Evolutionary conservation across 441 rosid species (phyloP).

Genomic region (Jatropha multifida): DNA sequence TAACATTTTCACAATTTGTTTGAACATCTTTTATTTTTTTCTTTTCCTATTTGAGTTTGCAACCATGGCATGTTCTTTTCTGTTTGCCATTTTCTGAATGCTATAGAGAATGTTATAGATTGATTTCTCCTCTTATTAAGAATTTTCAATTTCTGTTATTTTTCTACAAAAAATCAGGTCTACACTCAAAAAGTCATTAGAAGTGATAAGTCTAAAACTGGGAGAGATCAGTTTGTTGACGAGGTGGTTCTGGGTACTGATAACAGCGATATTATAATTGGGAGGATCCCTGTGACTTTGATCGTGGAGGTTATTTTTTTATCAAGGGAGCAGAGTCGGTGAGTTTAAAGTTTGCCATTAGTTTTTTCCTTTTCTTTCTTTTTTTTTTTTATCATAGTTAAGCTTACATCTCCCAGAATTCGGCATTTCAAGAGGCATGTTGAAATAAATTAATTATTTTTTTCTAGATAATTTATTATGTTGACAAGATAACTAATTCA

Average conservation of each 20-base stretch:
- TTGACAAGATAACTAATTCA: too few species aligned
- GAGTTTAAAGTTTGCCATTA: conserved; percentile 21
- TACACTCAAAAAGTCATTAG: conserved; percentile 42
- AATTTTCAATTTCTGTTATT: neutral
- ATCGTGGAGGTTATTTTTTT: conserved; percentile 84
- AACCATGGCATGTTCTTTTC: too few species aligned
- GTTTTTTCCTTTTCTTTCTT: neutral
- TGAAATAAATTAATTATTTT: too few species aligned
- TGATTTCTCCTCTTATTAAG: neutral
- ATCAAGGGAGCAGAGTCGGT: conserved; percentile 96
- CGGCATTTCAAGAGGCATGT: neutral
- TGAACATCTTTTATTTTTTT: too few species aligned
- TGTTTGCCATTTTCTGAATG: too few species aligned
- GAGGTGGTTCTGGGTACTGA: conserved; percentile 39
- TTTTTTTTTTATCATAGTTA: neutral
- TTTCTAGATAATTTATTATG: too few species aligned
- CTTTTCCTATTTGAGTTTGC: too few species aligned
- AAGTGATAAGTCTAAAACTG: conserved; percentile 86
- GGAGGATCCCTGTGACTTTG: conserved; percentile 91
- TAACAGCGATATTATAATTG: conserved; percentile 51
- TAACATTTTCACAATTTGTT: too few species aligned
- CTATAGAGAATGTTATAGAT: neutral
- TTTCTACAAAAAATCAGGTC: conserved; percentile 42
- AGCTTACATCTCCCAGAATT: neutral
- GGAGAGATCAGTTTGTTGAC: conserved; percentile 51